Evolutionary conservation across 768 basidiomycete genomes (phyloP).

Genomic region (Pisolithus microcarpus): DNA sequence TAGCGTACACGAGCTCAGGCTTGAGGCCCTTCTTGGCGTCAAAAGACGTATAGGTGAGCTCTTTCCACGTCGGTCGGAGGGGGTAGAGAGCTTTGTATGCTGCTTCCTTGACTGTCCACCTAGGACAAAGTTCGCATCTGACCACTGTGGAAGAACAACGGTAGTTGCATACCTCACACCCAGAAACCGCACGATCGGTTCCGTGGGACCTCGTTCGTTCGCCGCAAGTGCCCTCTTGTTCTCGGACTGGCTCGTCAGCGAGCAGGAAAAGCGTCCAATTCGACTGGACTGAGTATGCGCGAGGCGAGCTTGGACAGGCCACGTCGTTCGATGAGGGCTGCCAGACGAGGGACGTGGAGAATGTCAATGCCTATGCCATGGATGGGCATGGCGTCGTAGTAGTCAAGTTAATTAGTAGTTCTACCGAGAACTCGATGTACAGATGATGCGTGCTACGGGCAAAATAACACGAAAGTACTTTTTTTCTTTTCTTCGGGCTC

Average conservation of each 20-base stretch:
- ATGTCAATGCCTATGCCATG: slow-evolving; percentile 75
- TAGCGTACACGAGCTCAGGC: slow-evolving; percentile 33
- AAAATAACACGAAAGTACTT: slow-evolving; percentile 31
- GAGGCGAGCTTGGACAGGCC: slow-evolving; percentile 41
- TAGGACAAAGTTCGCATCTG: slow-evolving; percentile 19
- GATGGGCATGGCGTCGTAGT: slow-evolving; percentile 40
- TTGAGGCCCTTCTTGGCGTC: slow-evolving; percentile 29
- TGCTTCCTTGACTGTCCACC: slow-evolving; percentile 83
- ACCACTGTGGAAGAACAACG: too few species aligned
- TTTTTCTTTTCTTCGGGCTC: not conserved
- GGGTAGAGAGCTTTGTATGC: slow-evolving; percentile 83
- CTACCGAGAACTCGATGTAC: not conserved
- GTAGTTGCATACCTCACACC: slow-evolving; percentile 56
- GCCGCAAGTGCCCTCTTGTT: slow-evolving; percentile 4
- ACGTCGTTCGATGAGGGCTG: slow-evolving; percentile 44
- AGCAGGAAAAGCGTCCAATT: slow-evolving; percentile 34
- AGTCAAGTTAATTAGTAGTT: too few species aligned
- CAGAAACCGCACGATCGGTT: slow-evolving; percentile 38
- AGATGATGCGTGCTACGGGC: not conserved
- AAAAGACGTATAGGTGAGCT: slow-evolving; percentile 45
- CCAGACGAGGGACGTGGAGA: slow-evolving; percentile 61
- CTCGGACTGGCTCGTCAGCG: slow-evolving; percentile 3
- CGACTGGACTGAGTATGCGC: slow-evolving; percentile 52
- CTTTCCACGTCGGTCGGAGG: slow-evolving; percentile 64
- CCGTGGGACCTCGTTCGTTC: not conserved